Percentiles rank a stretch among this genome's conserved stretches.
Conservation (phyloP, 2,329 filamentous ascomycete species). For the Cladosporium halotolerans region DNA sequence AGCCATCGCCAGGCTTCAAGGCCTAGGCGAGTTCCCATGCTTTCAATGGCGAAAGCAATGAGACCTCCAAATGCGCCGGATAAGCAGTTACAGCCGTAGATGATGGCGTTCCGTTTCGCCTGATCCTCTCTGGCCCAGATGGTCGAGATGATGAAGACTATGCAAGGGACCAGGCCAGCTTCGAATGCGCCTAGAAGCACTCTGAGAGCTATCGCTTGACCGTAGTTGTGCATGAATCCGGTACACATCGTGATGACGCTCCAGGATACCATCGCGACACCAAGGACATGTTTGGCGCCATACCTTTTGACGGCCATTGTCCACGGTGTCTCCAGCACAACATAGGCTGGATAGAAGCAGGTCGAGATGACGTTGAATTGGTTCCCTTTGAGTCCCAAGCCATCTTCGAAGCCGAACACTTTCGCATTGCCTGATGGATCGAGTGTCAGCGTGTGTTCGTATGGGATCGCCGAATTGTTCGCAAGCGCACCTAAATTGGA, state of each 20-base stretch:
- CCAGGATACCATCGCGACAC: constrained; percentile 22
- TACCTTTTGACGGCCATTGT: constrained; percentile 22
- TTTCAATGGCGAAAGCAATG: constrained; percentile 24
- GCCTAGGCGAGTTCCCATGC: constrained; percentile 22
- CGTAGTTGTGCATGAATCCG: constrained; percentile 27
- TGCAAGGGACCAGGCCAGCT: constrained; percentile 24
- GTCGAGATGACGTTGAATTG: constrained; percentile 20
- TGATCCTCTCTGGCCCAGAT: constrained; percentile 23
- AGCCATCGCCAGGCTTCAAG: constrained; percentile 21
- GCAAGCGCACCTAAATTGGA: constrained; percentile 11
- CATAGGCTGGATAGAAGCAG: constrained; percentile 18
- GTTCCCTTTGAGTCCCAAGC: constrained; percentile 14
- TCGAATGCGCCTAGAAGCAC: constrained; percentile 26
- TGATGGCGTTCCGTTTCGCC: constrained; percentile 26
- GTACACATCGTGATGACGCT: constrained; percentile 25
- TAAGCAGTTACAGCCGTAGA: constrained; percentile 22
- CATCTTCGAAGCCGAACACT: constrained; percentile 18
- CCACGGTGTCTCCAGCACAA: constrained; percentile 17
- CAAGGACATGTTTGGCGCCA: constrained; percentile 20
- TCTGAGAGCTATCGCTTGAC: constrained; percentile 25
- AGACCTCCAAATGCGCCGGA: constrained; percentile 25
- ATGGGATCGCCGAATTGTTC: neutral
- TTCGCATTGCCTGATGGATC: constrained; percentile 15
- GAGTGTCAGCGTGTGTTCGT: constrained; percentile 11
- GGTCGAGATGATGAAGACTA: constrained; percentile 27